A percentile compares a stretch with the other conserved stretches of the same genome.
phyloP scores from a whole-genome alignment of 345 rosid genomes.

The Salix dunnii region DNA sequence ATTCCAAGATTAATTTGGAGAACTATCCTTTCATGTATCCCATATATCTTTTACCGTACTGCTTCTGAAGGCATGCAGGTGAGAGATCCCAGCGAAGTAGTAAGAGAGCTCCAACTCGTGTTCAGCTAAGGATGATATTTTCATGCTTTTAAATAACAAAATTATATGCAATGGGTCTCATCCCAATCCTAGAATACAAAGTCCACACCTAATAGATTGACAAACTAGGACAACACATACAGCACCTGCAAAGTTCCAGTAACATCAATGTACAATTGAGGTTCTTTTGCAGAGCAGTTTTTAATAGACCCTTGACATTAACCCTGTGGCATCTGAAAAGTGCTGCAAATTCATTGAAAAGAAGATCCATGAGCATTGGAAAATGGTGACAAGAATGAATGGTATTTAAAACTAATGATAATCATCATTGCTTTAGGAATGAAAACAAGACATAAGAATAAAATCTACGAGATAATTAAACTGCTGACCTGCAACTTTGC shows the following conservation, averaged over 20 bases:
- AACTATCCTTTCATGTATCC: too few species aligned
- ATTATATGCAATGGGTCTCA: too few species aligned
- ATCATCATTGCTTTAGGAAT: background rate
- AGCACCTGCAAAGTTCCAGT: conserved; percentile 94
- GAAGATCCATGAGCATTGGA: conserved; percentile 4
- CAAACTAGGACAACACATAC: too few species aligned
- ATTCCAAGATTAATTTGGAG: too few species aligned
- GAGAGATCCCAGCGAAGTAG: too few species aligned
- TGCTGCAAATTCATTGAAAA: conserved; percentile 41
- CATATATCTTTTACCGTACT: too few species aligned
- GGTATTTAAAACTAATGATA: background rate
- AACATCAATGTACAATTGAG: conserved; percentile 81
- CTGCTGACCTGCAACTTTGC: conserved; percentile 91
- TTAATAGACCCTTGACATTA: conserved; percentile 80
- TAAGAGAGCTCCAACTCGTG: too few species aligned
- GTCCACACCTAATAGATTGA: too few species aligned
- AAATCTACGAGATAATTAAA: conserved; percentile 4
- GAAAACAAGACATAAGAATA: conserved; percentile 6
- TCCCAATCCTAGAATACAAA: too few species aligned
- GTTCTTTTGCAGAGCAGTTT: conserved; percentile 75
- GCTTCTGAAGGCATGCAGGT: too few species aligned
- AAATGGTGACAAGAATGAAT: background rate
- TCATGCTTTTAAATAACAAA: too few species aligned
- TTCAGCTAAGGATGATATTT: too few species aligned
- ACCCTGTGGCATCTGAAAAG: conserved; percentile 90